These are phyloP conservation scores for Bauhinia variegata DNA, from an alignment of 306 rosid genomes.

Conservation along the genomic window DNA sequence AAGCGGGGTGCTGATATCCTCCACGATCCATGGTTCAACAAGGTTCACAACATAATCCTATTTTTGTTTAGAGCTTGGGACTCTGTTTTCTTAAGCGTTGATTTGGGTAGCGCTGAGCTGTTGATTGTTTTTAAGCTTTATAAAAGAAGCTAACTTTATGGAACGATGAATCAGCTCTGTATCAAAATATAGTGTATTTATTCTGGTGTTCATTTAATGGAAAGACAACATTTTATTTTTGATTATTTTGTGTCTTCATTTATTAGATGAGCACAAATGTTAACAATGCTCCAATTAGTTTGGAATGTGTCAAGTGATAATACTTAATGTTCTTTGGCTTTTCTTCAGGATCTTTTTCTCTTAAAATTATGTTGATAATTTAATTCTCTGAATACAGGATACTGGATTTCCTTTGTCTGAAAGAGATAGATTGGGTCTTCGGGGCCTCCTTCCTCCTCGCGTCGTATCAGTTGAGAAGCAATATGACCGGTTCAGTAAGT, in stretches of 20 bases:
- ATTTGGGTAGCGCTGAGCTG: too few relatives aligned
- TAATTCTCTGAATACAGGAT: conserved; percentile 63
- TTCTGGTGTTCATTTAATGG: not conserved
- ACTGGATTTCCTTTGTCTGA: conserved; percentile 95
- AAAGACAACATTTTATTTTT: not conserved
- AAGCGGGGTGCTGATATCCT: conserved; percentile 99
- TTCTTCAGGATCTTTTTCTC: conserved; percentile 10
- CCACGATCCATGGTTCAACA: conserved; percentile 99
- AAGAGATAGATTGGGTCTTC: conserved; percentile 94
- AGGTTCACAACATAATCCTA: too few relatives aligned
- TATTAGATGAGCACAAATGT: not conserved
- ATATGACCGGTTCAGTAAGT: conserved; percentile 91
- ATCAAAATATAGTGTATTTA: not conserved
- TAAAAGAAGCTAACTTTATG: not conserved
- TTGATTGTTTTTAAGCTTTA: not conserved
- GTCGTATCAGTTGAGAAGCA: conserved; percentile 95
- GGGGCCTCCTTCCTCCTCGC: conserved; percentile 98
- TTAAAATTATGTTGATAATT: not conserved
- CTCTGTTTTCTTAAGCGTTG: not conserved
- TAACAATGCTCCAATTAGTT: not conserved
- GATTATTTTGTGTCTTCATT: conserved; percentile 11
- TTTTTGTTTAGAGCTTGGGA: not conserved
- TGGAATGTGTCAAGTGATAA: conserved; percentile 25
- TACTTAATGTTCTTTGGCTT: not conserved
- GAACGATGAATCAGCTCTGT: not conserved